These are phyloP conservation scores for Xylaria sp. DNA, from an alignment of 2,329 filamentous ascomycete genomes.

Conservation along the genomic window DNA sequence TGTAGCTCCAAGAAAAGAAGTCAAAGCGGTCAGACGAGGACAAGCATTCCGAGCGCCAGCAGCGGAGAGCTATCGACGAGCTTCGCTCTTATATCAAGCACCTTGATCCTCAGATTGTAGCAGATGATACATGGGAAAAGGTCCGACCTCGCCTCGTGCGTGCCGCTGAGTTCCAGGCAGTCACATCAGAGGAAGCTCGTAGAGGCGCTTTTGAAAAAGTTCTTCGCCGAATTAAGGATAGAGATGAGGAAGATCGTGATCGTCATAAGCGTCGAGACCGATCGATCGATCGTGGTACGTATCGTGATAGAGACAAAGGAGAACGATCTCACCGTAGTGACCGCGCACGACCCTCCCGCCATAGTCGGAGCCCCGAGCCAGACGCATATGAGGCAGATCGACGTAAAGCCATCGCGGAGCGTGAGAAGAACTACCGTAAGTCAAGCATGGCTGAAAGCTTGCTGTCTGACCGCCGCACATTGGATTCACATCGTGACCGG, in stretches of 20 bases:
- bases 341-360: constrained; percentile 66
- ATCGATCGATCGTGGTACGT: constrained; percentile 61
- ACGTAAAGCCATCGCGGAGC: constrained; percentile 90
- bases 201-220: constrained; percentile 90
- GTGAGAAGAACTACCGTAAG: constrained; percentile 93
- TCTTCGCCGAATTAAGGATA: constrained; percentile 88
- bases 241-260: constrained; percentile 84
- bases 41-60: constrained; percentile 83
- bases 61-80: constrained; percentile 84
- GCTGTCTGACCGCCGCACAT: constrained; percentile 62
- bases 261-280: constrained; percentile 68
- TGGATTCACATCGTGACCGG: constrained; percentile 59
- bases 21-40: constrained; percentile 80
- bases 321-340: constrained; percentile 70
- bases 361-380: constrained; percentile 87
- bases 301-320: constrained; percentile 68
- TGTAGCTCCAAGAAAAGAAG: constrained; percentile 83
- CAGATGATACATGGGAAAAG: constrained; percentile 88
- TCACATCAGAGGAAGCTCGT: constrained; percentile 84
- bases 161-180: constrained; percentile 83
- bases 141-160: constrained; percentile 82
- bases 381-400: constrained; percentile 97
- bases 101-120: constrained; percentile 82
- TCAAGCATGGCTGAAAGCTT: constrained; percentile 73
- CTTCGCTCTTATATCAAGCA: constrained; percentile 89